Conservation (phyloP, 1,139 yeast genomes). For the Trichomonascaceae sp. region DNA sequence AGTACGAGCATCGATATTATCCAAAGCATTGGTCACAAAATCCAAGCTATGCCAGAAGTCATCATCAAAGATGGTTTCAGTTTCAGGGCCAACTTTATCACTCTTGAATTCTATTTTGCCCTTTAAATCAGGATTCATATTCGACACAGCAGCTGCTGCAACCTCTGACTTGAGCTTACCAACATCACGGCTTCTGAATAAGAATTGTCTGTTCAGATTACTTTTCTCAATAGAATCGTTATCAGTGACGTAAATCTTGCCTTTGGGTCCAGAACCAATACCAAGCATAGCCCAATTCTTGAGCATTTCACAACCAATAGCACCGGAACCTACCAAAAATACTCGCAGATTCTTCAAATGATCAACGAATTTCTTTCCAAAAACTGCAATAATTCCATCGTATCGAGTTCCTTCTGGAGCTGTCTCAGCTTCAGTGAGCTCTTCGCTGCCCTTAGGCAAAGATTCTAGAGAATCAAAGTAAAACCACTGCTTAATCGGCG, state of each 20-base stretch:
- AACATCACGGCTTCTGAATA: slow-evolving; percentile 90
- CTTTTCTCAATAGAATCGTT: slow-evolving; percentile 94
- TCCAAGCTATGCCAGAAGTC: slow-evolving; percentile 81
- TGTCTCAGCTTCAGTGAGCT: slow-evolving; percentile 65
- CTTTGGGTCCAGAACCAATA: slow-evolving; percentile 83
- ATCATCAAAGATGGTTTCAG: slow-evolving; percentile 81
- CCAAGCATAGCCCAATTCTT: slow-evolving; percentile 99
- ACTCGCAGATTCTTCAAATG: slow-evolving; percentile 69
- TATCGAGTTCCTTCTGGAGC: slow-evolving; percentile 77
- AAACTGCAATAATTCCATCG: slow-evolving; percentile 90
- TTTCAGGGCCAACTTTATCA: slow-evolving; percentile 91
- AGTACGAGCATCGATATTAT: slow-evolving; percentile 95
- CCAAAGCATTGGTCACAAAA: slow-evolving; percentile 92
- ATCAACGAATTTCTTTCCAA: slow-evolving; percentile 74
- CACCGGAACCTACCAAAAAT: slow-evolving; percentile 95
- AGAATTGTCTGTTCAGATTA: slow-evolving; percentile 90
- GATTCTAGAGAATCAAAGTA: slow-evolving; percentile 94
- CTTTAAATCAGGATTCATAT: slow-evolving; percentile 75
- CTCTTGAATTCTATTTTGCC: slow-evolving; percentile 71
- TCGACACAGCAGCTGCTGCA: slow-evolving; percentile 77
- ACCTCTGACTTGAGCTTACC: slow-evolving; percentile 87
- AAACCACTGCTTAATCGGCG: slow-evolving; percentile 84
- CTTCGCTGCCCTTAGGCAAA: slow-evolving; percentile 54
- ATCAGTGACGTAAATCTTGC: slow-evolving; percentile 81
- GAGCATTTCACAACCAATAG: slow-evolving; percentile 98